These are phyloP conservation scores for Caloboletus inedulis DNA, from an alignment of 1,284 basidiomycete species.

Conservation along the genomic window DNA sequence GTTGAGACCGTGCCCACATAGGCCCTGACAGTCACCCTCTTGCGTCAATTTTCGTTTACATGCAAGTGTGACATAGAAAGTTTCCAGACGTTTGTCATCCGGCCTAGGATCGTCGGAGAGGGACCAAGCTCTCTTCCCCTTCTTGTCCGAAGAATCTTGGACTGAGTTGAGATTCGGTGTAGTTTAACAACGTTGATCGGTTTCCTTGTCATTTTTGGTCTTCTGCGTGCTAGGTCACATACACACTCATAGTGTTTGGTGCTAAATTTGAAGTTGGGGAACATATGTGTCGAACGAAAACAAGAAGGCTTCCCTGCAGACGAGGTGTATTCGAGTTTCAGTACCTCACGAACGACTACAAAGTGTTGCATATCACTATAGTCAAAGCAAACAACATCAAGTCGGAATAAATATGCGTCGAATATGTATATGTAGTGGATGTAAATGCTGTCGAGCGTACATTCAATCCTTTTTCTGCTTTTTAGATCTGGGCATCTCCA, in stretches of 20 bases:
- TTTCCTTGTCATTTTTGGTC: neutral
- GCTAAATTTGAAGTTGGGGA: neutral
- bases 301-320: neutral
- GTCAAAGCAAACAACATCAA: slow-evolving; percentile 13
- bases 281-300: neutral
- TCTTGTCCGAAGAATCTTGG: slow-evolving; percentile 37
- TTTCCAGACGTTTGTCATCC: slow-evolving; percentile 60
- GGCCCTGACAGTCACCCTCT: slow-evolving; percentile 45
- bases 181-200: neutral
- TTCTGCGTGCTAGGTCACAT: neutral
- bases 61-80: slow-evolving; percentile 50
- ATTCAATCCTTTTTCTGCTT: slow-evolving; percentile 60
- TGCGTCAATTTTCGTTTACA: slow-evolving; percentile 51
- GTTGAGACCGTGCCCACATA: slow-evolving; percentile 24
- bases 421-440: slow-evolving; percentile 12
- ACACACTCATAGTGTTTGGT: too few relatives aligned
- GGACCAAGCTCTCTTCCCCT: slow-evolving; percentile 52
- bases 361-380: slow-evolving; percentile 5
- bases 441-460: slow-evolving; percentile 13
- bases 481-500: slow-evolving; percentile 75
- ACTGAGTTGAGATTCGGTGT: slow-evolving; percentile 12
- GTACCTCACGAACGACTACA: neutral
- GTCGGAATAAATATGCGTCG: slow-evolving; percentile 31
- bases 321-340: neutral
- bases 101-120: slow-evolving; percentile 52